Percentiles rank a stretch among this genome's conserved stretches.
phyloP scores from a whole-genome alignment of 768 basidiomycete genomes.

The Amanita subjunquillea region DNA sequence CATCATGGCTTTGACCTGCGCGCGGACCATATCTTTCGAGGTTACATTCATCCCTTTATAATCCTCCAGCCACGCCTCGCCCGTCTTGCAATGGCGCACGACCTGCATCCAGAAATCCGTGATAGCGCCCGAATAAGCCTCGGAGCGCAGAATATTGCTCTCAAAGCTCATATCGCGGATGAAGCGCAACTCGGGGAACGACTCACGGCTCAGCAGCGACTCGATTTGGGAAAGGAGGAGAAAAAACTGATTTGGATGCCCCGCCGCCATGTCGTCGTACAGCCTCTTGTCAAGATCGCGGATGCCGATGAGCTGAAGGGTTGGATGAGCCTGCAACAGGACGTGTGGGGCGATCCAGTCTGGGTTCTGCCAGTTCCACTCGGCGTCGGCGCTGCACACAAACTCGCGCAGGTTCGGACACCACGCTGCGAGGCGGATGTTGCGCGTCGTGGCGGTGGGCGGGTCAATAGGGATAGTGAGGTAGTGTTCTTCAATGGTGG shows the following conservation, averaged over 20 bases:
- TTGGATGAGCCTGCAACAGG: slow-evolving; percentile 53
- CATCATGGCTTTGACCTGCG: slow-evolving; percentile 1
- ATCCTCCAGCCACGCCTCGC: slow-evolving; percentile 1
- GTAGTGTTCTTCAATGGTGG: slow-evolving; percentile 59
- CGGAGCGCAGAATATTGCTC: slow-evolving; percentile 43
- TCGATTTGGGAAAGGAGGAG: slow-evolving; percentile 56
- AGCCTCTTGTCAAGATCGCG: slow-evolving; percentile 61
- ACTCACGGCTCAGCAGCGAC: slow-evolving; percentile 42
- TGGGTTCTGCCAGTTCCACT: slow-evolving; percentile 72
- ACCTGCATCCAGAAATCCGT: slow-evolving; percentile 33
- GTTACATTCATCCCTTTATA: slow-evolving; percentile 1
- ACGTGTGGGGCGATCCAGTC: slow-evolving; percentile 78
- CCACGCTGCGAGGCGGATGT: slow-evolving; percentile 49
- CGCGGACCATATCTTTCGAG: slow-evolving; percentile 1
- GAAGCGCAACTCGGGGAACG: slow-evolving; percentile 51
- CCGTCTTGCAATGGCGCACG: slow-evolving; percentile 1
- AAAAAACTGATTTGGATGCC: slow-evolving; percentile 45
- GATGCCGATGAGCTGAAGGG: slow-evolving; percentile 58
- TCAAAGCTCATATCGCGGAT: slow-evolving; percentile 57
- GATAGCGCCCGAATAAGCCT: slow-evolving; percentile 14
- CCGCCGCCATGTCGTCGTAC: slow-evolving; percentile 25
- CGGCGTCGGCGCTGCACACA: slow-evolving; percentile 68
- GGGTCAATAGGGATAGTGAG: slow-evolving; percentile 31
- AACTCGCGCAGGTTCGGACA: slow-evolving; percentile 62
- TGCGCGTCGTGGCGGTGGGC: slow-evolving; percentile 22